These are phyloP conservation scores for Naganishia sp. DNA, from an alignment of 1,284 basidiomycete genomes.

Conservation along the genomic window DNA sequence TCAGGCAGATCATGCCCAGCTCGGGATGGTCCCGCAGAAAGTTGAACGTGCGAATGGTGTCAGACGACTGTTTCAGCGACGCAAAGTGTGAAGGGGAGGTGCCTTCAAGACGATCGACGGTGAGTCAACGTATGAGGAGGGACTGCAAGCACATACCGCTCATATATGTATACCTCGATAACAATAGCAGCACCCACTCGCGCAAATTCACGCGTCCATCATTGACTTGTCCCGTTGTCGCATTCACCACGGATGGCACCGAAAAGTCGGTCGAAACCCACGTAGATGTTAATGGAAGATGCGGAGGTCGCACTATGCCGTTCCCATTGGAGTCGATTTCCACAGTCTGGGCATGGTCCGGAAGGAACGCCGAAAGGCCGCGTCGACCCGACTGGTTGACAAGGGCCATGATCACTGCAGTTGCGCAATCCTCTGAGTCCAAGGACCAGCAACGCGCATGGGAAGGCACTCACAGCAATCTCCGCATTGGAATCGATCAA, in stretches of 20 bases:
- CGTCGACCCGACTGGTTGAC: conserved; percentile 55
- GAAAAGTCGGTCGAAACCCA: conserved; percentile 56
- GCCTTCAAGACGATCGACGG: conserved; percentile 32
- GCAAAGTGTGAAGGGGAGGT: conserved; percentile 41
- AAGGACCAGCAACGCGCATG: not conserved
- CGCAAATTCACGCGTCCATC: conserved; percentile 51
- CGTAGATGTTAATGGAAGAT: conserved; percentile 56
- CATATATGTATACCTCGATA: conserved; percentile 57
- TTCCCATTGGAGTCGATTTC: no score
- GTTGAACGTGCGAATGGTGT: not conserved
- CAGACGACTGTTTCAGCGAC: conserved; percentile 2
- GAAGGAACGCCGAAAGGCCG: conserved; percentile 59
- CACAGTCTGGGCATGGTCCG: conserved; percentile 37
- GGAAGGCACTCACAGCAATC: conserved; percentile 50
- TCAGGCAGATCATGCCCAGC: conserved; percentile 25
- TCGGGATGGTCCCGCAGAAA: conserved; percentile 3
- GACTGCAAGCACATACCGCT: conserved; percentile 7
- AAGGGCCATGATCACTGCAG: conserved; percentile 54
- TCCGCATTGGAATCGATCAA: conserved; percentile 56
- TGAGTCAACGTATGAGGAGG: not conserved
- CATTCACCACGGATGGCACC: conserved; percentile 49
- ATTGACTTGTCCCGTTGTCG: not conserved
- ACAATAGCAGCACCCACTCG: conserved; percentile 53
- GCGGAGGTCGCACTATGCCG: conserved; percentile 40
- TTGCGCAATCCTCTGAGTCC: not conserved